phyloP scores from a whole-genome alignment of 176 grass and related monocot species.

The Avena sativa region DNA sequence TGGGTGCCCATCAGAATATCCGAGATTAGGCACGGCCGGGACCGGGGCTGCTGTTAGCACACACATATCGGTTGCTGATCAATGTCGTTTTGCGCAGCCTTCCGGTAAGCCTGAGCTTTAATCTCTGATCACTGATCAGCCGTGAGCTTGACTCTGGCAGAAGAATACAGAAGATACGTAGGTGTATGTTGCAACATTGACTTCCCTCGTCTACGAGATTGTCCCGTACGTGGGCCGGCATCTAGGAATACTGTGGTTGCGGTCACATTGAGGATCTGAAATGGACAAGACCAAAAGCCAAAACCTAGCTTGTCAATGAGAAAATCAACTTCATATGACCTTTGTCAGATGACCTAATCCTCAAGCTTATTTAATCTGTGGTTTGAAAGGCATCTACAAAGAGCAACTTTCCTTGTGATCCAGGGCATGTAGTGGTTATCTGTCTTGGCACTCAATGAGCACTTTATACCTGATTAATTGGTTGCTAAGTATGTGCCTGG shows the following conservation, averaged over 20 bases:
- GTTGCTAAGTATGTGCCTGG: constrained; percentile 8
- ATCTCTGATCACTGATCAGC: too few relatives aligned
- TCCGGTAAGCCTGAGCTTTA: too few relatives aligned
- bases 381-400: constrained; percentile 38
- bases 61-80: too few relatives aligned
- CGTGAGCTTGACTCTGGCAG: too few relatives aligned
- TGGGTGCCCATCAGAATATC: constrained; percentile 29
- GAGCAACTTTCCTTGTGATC: constrained; percentile 4
- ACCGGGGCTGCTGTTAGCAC: constrained; percentile 20
- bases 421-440: constrained; percentile 3
- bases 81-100: too few relatives aligned
- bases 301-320: background rate
- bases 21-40: background rate
- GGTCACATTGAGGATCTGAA: background rate
- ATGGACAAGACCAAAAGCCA: background rate
- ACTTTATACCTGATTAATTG: constrained; percentile 23
- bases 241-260: background rate
- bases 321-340: background rate
- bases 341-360: background rate
- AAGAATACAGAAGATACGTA: too few relatives aligned
- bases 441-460: constrained; percentile 21
- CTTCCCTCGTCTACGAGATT: background rate
- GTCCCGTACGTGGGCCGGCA: background rate
- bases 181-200: too few relatives aligned
- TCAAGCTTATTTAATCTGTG: constrained; percentile 21